These are phyloP conservation scores for Lentithecium fluviatile DNA, from an alignment of 495 filamentous ascomycete species.

Conservation along the genomic window DNA sequence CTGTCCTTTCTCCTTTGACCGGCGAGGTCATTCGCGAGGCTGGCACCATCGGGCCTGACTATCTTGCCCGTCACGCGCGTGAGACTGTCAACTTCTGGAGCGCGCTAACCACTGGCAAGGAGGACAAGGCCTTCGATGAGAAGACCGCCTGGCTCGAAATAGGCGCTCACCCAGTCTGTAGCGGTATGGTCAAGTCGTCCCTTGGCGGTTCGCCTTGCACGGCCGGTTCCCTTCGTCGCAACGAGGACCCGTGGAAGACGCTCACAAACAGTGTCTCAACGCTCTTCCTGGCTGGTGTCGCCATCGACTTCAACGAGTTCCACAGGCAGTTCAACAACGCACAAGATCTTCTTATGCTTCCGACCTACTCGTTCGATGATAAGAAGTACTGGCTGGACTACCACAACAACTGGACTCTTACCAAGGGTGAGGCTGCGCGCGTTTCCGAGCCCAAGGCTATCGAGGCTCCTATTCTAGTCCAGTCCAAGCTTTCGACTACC, in stretches of 20 bases:
- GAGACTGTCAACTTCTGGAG: slow-evolving; percentile 50
- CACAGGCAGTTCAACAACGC: slow-evolving; percentile 48
- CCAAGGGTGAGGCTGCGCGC: slow-evolving; percentile 47
- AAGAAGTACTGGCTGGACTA: slow-evolving; percentile 56
- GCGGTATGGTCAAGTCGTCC: slow-evolving; percentile 47
- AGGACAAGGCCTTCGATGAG: slow-evolving; percentile 45
- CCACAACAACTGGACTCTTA: slow-evolving; percentile 52
- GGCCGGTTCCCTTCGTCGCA: slow-evolving; percentile 47
- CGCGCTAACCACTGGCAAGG: slow-evolving; percentile 42
- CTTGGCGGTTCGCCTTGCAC: slow-evolving; percentile 42
- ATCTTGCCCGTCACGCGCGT: slow-evolving; percentile 47
- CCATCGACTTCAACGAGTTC: slow-evolving; percentile 51
- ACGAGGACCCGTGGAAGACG: slow-evolving; percentile 51
- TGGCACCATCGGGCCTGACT: slow-evolving; percentile 46
- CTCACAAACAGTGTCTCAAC: slow-evolving; percentile 45
- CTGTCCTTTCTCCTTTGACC: slow-evolving; percentile 45
- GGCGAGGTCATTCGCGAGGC: slow-evolving; percentile 47
- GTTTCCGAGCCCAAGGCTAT: slow-evolving; percentile 28
- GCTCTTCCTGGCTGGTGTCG: slow-evolving; percentile 44
- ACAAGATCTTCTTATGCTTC: slow-evolving; percentile 47
- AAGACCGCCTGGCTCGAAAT: slow-evolving; percentile 49
- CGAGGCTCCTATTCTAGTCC: slow-evolving; percentile 33
- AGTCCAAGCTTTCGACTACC: slow-evolving; percentile 44
- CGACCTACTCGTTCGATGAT: slow-evolving; percentile 51
- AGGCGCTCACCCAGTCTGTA: slow-evolving; percentile 47